Base-by-base conservation (phyloP, 441 rosid species). In the Croton laevigatus region DNA sequence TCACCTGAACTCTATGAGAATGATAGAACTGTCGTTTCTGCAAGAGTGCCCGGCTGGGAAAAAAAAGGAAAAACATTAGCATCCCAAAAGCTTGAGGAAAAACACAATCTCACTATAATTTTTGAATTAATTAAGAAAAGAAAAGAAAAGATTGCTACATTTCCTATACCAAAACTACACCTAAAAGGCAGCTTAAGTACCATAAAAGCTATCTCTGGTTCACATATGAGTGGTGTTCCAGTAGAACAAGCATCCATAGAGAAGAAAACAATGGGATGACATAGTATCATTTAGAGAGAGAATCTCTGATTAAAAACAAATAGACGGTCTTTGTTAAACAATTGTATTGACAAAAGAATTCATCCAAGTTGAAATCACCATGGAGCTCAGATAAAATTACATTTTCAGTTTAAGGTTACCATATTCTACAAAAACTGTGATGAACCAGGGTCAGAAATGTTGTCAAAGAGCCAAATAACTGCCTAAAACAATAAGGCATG, bases 1-100 rank as follows among this genome's bases (percentile, higher is more conserved):
- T 70, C 44, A 75, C 79, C 79, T 75, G 75, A 71, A 75, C 79
- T 71, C 79, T 66, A 16, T 75, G 79, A 66, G 79, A 76, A 38
- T 75, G 75, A 71, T 71, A 75, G 42, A 71, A 75, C 46, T 75
- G 79, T 58, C 75, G 67, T 62, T 66, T 66, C 71, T 65, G 59
- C 60, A 68, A 45, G 20, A 71, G 80, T 3, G 53, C 65, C 6
- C 71, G 73, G 76, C 73, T 72, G 71, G 16, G 61, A 66, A 27
- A 55, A 74, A 57, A 60, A 45, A 34, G 14, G 3, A 16, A 51
- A 55, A 53, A 57, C 16, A 37, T 72, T 48, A 72, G 68, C 58
- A 69, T 55, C 48, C 66, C 52, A 20, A 42, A 57, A 17, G 37
- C 8, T 45, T 32, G 58, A 9, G 64, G 20, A 65, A 44, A 65